Base-by-base conservation (phyloP, 2,329 filamentous ascomycete genomes). In the Geosmithia flava region DNA sequence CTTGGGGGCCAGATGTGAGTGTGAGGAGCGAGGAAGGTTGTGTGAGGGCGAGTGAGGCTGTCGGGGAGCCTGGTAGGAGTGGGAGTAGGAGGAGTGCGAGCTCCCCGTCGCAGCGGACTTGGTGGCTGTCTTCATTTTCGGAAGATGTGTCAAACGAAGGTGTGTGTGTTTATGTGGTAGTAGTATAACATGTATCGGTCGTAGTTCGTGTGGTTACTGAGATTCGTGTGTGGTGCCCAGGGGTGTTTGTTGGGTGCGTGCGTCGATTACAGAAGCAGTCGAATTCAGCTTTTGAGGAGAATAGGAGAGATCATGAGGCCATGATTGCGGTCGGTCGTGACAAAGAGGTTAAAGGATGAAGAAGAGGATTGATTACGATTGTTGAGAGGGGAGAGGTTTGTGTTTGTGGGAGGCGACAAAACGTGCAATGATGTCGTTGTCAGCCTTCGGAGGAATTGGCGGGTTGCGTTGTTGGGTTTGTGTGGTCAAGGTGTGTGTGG, bases 81-180 rank as follows among this genome's bases (percentile, higher is more conserved):
- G 48, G 16, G 48, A 20, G 44, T 40, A 49, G 6, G 29, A 6
- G 15, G 33, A 17, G 23, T 47, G 45, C 37, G 46, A 48, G 40
- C 20, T 33, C 7, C 46, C 46, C 40, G 46, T 43, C 41, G 46
- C 39, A 16, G 20, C 41, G 23, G 46, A 20, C 27, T 64, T 63
- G 49, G 65, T 58, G 6, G 62, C 58, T 37, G 71, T 67, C 59
- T 70, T 75, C 69, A 75, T 73, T 44, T n/a, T 47, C 45, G 37
- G n/a, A n/a, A n/a, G n/a, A n/a, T n/a, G n/a, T n/a, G n/a, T n/a
- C n/a, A n/a, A n/a, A n/a, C n/a, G n/a, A n/a, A n/a, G n/a, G n/a
- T n/a, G n/a, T n/a, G n/a, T n/a, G n/a, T n/a, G n/a, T n/a, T n/a
- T n/a, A n/a, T n/a, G n/a, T n/a, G n/a, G n/a, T n/a, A n/a, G n/a